Evolutionary conservation across 2,329 filamentous ascomycete genomes (phyloP), one percentile per base, ranked within the genome.

Genomic region (Leptographium galeiforme): DNA sequence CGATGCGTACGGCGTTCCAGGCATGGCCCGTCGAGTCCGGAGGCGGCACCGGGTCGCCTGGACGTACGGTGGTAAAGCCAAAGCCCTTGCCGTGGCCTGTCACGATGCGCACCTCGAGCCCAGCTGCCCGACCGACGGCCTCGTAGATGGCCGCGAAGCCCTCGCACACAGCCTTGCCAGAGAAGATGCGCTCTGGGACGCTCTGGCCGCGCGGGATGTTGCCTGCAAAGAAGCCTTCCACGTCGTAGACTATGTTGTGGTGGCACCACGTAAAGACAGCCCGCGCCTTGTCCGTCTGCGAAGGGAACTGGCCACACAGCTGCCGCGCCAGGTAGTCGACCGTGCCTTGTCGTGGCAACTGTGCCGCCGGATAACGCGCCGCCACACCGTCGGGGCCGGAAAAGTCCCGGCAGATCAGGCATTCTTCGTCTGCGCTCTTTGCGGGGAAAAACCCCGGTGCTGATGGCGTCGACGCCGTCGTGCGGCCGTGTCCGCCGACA

Each of bases 181-280:
- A 77, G 34, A 81, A 76, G 12, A 97, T 79, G 1, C 86, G 91
- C 36, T 84, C 80, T 38, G 82, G 78, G 0, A 89, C 84, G 0
- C 81, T 84, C 44, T 61, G 59, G 46, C 81, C 82, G 8, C 77
- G 73, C 57, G 81, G 76, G 36, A 95, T 72, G 48, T 73, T 81
- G 39, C 82, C 79, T 54, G 76, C 79, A 63, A 94, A 94, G 70
- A 96, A 95, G 30, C 83, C 78, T 32, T 79, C 75, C 0, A 82
- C 81, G 64, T 97, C 88, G 65, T 97, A 98, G 48, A 76, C 76
- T 55, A 98, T 83, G 61, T 97, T 97, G 67, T 97, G 84, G 68
- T 97, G 91, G 43, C 90, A 81, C 93, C 93, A 98, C 1, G 87
- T 88, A 65, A 97, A 97, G 56, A 98, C 87, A 2, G 82, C 89